Evolutionary conservation across 495 filamentous ascomycete genomes (phyloP), one percentile per base, ranked within the genome.

Genomic region (Penicillium flavigenum): DNA sequence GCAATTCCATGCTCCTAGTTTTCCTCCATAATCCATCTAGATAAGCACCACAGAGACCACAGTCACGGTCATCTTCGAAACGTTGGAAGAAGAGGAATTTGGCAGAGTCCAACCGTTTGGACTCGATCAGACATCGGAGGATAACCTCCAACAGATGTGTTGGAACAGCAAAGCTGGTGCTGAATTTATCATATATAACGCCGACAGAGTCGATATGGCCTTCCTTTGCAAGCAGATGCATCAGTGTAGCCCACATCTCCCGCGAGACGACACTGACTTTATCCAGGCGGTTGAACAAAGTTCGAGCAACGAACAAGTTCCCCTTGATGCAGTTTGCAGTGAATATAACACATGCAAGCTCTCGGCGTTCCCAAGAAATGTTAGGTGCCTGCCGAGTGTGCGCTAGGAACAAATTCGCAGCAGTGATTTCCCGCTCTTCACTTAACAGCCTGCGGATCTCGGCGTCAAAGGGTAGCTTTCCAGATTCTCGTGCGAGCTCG

Each of bases 11-110:
- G 31, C 63, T 76, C 17, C 70, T 60, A 5, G 76, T 73, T 61
- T 76, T 79, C 57, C 61, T 74, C 76, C 76, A 79, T 9, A 78
- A 32, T 4, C 71, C 70, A 27, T 67, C 65, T n/a, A 79, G 68
- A 58, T 71, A 79, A 11, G 69, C 66, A 31, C 74, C 74, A 43
- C 68, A 72, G 10, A 79, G 26, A 3, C 71, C 73, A 34, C 74
- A 76, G 24, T 69, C 63, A 9, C 59, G 56, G 43, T 78, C 76
- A 46, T 71, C 24, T 27, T 60, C 38, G 38, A 78, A 55, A 39
- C 70, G 65, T 10, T 62, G 48, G 19, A 67, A 64, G 41, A 79
- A 65, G 26, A 79, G 53, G 54, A 51, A 65, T 46, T 75, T 76
- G 26, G 76, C 75, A 5, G 63, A 55, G 11, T 59, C 64, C 47